Base-by-base conservation (phyloP, 2,329 filamentous ascomycete genomes). In the Microsporum ferrugineum region DNA sequence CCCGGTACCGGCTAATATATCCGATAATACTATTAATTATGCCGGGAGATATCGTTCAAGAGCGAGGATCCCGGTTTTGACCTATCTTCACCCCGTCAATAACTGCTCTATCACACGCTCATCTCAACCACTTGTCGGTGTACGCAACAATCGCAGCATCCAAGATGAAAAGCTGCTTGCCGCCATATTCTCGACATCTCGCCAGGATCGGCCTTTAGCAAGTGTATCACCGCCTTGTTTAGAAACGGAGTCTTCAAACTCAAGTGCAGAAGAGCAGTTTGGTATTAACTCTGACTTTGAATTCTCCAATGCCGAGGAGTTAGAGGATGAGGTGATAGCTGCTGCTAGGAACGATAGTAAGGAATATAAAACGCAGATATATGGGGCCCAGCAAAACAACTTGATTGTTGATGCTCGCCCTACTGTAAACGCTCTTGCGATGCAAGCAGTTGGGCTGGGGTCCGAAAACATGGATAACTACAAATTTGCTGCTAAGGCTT, bases 391-490 rank as follows among this genome's bases (percentile, higher is more conserved):
- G 68, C 90, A 96, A 71, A 85, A 85, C 65, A 99, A 97, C 70
- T 77, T 97, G 62, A 99, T 99, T 66, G 91, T 99, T 51, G 94
- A 99, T 77, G 94, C 94, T 51, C 85, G 94, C 53, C 94, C 94
- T 14, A 94, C 88, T 2, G 86, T 99, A 67, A 99, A 99, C 72
- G 94, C 94, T 23, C 85, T 91, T 66, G 91, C 91, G 5, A 97
- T 96, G 82, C 91, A 96, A 72, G 89, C 91, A 2, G 86, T 92
- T 65, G 94, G 94, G 5, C 85, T 91, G 72, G 94, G 94, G 1
- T 96, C 92, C 0, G 94, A 99, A 74, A 96, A 96, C 69, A 96
- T 97, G 89, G 89, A 96, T 65, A 88, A 96, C 74, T 99, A 99
- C 77, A 89, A 88, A 64, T 92, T 91, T 69, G 90, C 91, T 14